phyloP scores from a whole-genome alignment of 2,329 filamentous ascomycete species.

The Cytospora mali region DNA sequence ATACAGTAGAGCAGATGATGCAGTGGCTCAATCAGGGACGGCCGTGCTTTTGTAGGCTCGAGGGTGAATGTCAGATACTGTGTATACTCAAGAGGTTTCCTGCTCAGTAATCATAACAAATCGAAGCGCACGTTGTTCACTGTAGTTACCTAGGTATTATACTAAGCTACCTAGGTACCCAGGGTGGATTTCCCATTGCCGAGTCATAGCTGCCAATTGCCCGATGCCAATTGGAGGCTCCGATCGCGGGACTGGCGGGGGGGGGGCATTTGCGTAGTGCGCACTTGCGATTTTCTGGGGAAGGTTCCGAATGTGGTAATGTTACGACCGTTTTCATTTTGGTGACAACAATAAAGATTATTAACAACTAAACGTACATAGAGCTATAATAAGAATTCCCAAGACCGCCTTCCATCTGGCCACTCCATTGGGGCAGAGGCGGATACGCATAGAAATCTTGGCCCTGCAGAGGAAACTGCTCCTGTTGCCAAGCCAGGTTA shows the following conservation, averaged over 20 bases:
- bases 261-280: background rate
- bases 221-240: background rate
- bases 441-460: background rate
- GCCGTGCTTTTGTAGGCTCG: background rate
- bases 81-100: too few species aligned
- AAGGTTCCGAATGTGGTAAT: background rate
- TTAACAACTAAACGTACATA: too few species aligned
- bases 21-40: background rate
- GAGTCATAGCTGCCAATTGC: background rate
- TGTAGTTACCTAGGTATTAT: too few species aligned
- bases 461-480: too few species aligned
- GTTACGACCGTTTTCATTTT: too few species aligned
- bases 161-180: too few species aligned
- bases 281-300: background rate
- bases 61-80: too few species aligned
- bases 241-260: constrained; percentile 7
- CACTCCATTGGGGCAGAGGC: background rate
- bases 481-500: background rate
- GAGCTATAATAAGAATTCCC: background rate
- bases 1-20: background rate
- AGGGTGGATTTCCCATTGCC: background rate
- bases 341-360: background rate
- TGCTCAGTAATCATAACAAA: too few species aligned
- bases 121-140: too few species aligned
- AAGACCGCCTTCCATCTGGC: background rate